phyloP scores from a whole-genome alignment of 2,329 filamentous ascomycete species.

The Exophiala aquamarina region DNA sequence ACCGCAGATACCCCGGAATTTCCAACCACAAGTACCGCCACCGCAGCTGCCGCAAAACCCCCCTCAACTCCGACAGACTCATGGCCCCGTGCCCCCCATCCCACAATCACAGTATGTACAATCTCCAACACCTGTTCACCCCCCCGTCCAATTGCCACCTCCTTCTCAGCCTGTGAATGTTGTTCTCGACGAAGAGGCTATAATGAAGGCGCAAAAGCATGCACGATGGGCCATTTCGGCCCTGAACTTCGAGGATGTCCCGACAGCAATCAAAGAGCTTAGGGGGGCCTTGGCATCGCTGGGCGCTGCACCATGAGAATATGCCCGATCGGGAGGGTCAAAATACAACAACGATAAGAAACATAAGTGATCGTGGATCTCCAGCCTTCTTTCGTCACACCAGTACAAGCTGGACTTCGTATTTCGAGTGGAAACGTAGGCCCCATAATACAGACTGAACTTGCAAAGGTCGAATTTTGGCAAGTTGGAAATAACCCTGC shows the following conservation, averaged over 20 bases:
- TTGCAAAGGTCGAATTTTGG: too few relatives aligned
- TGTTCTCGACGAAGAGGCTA: slow-evolving; percentile 66
- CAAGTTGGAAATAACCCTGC: too few relatives aligned
- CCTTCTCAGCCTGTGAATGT: slow-evolving; percentile 25
- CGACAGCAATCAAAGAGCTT: slow-evolving; percentile 84
- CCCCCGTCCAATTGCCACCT: slow-evolving; percentile 16
- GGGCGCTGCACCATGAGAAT: slow-evolving; percentile 50
- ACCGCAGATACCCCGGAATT: slow-evolving; percentile 27
- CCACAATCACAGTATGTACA: slow-evolving; percentile 13
- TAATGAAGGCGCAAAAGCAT: slow-evolving; percentile 86
- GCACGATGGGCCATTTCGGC: slow-evolving; percentile 96
- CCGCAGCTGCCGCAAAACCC: slow-evolving; percentile 17
- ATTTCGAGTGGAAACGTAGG: too few relatives aligned
- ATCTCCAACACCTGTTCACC: slow-evolving; percentile 17
- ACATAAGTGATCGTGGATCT: too few relatives aligned
- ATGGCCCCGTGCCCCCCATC: slow-evolving; percentile 18
- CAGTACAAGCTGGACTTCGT: too few relatives aligned
- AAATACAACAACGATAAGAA: too few relatives aligned
- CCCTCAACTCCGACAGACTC: slow-evolving; percentile 19
- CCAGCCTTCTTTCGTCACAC: too few relatives aligned
- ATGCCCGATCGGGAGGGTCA: too few relatives aligned
- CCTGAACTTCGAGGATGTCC: slow-evolving; percentile 91
- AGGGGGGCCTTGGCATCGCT: slow-evolving; percentile 70
- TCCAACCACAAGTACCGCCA: slow-evolving; percentile 21
- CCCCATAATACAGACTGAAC: too few relatives aligned